Evolutionary conservation across 768 basidiomycete genomes (phyloP).

Genomic region (Psilocybe sp.): DNA sequence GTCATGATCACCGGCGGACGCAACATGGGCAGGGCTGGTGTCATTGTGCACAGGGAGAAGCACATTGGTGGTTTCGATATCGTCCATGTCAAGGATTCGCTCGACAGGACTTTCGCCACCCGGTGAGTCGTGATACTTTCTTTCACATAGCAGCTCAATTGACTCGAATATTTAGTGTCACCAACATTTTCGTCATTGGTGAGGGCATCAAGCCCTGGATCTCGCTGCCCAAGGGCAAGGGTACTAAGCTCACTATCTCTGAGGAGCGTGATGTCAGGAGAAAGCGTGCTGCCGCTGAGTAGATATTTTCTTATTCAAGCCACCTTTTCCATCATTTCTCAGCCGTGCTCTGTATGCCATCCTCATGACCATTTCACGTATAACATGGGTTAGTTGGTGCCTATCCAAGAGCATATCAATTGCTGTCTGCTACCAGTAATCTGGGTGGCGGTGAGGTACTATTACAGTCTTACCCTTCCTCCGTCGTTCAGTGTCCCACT

Average conservation of each 20-base stretch:
- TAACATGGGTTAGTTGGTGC: slow-evolving; percentile 15
- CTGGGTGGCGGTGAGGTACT: slow-evolving; percentile 39
- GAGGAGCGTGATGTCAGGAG: slow-evolving; percentile 94
- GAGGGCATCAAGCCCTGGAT: slow-evolving; percentile 95
- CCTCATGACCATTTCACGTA: slow-evolving; percentile 30
- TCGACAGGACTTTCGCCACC: slow-evolving; percentile 96
- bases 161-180: slow-evolving; percentile 51
- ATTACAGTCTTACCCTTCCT: slow-evolving; percentile 36
- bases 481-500: slow-evolving; percentile 84
- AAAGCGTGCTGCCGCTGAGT: slow-evolving; percentile 65
- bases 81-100: slow-evolving; percentile 93
- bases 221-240: slow-evolving; percentile 96
- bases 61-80: slow-evolving; percentile 99
- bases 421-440: slow-evolving; percentile 42
- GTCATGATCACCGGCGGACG: slow-evolving; percentile 98
- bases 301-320: slow-evolving; percentile 36
- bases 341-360: slow-evolving; percentile 39
- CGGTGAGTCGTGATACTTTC: slow-evolving; percentile 54
- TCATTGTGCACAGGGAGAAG: slow-evolving; percentile 95
- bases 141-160: not conserved
- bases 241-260: slow-evolving; percentile 94
- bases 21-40: slow-evolving; percentile 98
- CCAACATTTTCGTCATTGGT: slow-evolving; percentile 98
- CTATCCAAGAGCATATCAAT: slow-evolving; percentile 2
- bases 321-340: slow-evolving; percentile 21